phyloP scores from a whole-genome alignment of 176 grass and related monocot species.

The Chrysopogon serrulatus region DNA sequence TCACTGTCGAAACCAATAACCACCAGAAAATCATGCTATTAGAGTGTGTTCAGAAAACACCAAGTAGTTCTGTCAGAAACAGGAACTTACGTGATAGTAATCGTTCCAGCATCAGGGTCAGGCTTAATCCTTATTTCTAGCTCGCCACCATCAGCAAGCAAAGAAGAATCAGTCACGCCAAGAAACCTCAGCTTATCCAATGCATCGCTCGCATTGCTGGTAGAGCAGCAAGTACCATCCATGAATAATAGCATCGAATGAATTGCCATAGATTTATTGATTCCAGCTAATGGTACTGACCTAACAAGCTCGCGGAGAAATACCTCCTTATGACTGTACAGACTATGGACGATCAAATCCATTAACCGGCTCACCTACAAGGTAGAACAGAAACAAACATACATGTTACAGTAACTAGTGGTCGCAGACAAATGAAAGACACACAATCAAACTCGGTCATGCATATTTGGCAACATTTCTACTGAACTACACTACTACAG shows the following conservation, averaged over 20 bases:
- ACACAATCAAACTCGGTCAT: not conserved
- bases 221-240: not conserved
- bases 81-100: conserved; percentile 63
- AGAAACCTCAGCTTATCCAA: conserved; percentile 91
- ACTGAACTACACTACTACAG: not conserved
- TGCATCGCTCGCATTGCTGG: conserved; percentile 84
- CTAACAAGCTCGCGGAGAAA: conserved; percentile 90
- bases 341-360: conserved; percentile 91
- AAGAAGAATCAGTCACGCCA: conserved; percentile 73
- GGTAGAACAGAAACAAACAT: not conserved
- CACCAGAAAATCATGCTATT: not conserved
- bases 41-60: not conserved
- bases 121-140: conserved; percentile 83
- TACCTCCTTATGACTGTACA: conserved; percentile 93
- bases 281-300: conserved; percentile 22
- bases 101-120: conserved; percentile 72
- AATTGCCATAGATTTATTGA: not conserved
- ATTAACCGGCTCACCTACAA: conserved; percentile 76
- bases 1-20: conserved; percentile 38
- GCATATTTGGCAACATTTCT: not conserved
- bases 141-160: conserved; percentile 60
- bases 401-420: not conserved
- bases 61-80: not conserved
- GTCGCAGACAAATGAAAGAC: not conserved
- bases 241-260: not conserved